Conservation (phyloP, 2,329 filamentous ascomycete genomes). For the Aspergillus nomiae region DNA sequence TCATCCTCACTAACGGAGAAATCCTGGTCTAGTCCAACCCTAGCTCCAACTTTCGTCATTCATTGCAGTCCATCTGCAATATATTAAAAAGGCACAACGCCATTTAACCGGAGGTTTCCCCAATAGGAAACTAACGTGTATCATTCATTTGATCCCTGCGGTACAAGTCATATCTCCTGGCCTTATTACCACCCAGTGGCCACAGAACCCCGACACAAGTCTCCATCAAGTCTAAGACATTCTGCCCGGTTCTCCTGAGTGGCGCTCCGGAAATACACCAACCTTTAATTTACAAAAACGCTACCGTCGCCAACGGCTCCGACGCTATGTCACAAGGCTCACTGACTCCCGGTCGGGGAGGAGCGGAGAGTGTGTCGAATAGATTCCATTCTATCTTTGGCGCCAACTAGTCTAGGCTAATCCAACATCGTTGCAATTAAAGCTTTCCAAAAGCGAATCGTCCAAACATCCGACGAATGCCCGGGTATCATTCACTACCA, state of each 20-base stretch:
- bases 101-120: not conserved
- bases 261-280: not conserved
- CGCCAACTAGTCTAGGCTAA: not conserved
- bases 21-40: not conserved
- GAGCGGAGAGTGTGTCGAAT: slow-evolving; percentile 1
- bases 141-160: not conserved
- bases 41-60: not conserved
- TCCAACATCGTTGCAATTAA: not conserved
- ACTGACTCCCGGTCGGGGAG: not conserved
- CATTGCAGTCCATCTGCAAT: not conserved
- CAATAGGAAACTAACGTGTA: not conserved
- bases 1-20: not conserved
- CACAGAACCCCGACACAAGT: not conserved
- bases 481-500: slow-evolving; percentile 1
- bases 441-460: not conserved
- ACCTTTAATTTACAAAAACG: not conserved
- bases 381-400: not conserved
- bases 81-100: not conserved
- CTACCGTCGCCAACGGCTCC: not conserved
- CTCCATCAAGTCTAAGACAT: not conserved
- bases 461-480: slow-evolving; percentile 11
- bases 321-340: not conserved
- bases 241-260: not conserved
- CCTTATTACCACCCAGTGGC: not conserved
- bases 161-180: not conserved